These are phyloP conservation scores for Kwoniella shivajii DNA, from an alignment of 1,284 basidiomycete genomes.

Conservation along the genomic window DNA sequence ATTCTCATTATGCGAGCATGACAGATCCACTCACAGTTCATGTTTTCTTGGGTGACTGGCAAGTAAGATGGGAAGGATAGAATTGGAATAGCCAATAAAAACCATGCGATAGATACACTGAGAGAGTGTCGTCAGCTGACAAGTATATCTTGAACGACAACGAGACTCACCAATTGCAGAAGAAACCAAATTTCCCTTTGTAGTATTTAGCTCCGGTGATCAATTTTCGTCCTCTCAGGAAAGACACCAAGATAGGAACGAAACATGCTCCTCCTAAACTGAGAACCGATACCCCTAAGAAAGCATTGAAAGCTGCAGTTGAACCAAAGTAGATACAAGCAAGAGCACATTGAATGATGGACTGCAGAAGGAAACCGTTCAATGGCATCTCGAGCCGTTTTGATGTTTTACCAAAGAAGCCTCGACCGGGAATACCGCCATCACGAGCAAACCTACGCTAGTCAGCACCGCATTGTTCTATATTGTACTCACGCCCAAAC, in stretches of 20 bases:
- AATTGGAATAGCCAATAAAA: conserved; percentile 27
- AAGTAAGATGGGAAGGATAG: conserved; percentile 32
- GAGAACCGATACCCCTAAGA: conserved; percentile 44
- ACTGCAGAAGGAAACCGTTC: conserved; percentile 52
- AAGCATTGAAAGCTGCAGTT: conserved; percentile 42
- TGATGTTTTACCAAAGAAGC: conserved; percentile 47
- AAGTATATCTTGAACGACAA: too few species aligned
- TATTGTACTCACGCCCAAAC: conserved; percentile 37
- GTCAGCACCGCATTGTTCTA: background rate
- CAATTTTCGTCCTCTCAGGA: conserved; percentile 44
- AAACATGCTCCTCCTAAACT: conserved; percentile 45
- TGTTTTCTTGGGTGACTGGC: conserved; percentile 24
- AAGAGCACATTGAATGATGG: conserved; percentile 48
- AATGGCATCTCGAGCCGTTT: conserved; percentile 49
- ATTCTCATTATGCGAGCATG: too few species aligned
- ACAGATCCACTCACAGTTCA: conserved; percentile 33
- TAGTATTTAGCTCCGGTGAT: conserved; percentile 39
- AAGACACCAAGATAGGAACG: conserved; percentile 50
- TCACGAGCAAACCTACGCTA: conserved; percentile 52
- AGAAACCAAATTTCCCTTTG: conserved; percentile 48
- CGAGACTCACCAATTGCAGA: conserved; percentile 35
- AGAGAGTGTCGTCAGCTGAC: background rate
- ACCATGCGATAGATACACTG: conserved; percentile 26
- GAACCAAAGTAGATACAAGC: conserved; percentile 50
- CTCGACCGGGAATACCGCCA: conserved; percentile 52